These are phyloP conservation scores for Beta lomatogona DNA, from an alignment of 179 eudicot genomes.

Conservation along the genomic window DNA sequence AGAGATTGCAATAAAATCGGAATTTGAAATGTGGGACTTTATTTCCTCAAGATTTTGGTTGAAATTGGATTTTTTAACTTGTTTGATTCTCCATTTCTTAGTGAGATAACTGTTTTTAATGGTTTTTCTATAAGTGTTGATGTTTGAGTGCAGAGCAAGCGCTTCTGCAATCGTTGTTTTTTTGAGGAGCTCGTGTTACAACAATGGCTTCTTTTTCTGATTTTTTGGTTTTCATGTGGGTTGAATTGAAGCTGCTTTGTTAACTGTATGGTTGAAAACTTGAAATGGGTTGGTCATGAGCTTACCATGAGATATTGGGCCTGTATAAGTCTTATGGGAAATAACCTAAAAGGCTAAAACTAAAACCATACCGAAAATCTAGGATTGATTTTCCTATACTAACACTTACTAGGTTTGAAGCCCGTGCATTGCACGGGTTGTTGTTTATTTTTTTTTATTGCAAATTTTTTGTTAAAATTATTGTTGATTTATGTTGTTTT, in stretches of 20 bases:
- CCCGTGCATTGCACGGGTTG: too few relatives aligned
- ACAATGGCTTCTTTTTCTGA: conserved; percentile 6
- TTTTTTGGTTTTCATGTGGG: not conserved
- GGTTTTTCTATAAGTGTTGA: conserved; percentile 4
- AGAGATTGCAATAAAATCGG: conserved; percentile 73
- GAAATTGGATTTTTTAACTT: conserved; percentile 72
- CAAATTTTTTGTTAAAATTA: too few relatives aligned
- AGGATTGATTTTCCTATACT: too few relatives aligned
- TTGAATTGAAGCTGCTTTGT: not conserved
- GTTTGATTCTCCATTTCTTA: conserved; percentile 52
- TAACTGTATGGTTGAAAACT: not conserved
- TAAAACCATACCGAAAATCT: too few relatives aligned
- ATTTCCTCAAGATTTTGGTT: conserved; percentile 40
- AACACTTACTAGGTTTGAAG: too few relatives aligned
- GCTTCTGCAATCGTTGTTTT: conserved; percentile 30
- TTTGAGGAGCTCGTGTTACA: not conserved
- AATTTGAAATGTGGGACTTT: conserved; percentile 42
- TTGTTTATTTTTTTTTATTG: too few relatives aligned
- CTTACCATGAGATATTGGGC: too few relatives aligned
- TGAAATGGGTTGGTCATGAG: not conserved
- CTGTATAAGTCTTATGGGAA: not conserved
- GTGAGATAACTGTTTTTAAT: not conserved
- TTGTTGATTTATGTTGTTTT: too few relatives aligned
- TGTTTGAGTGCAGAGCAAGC: conserved; percentile 29
- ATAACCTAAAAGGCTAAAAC: not conserved